phyloP scores from a whole-genome alignment of 345 rosid genomes.

The Citrus unshiu region DNA sequence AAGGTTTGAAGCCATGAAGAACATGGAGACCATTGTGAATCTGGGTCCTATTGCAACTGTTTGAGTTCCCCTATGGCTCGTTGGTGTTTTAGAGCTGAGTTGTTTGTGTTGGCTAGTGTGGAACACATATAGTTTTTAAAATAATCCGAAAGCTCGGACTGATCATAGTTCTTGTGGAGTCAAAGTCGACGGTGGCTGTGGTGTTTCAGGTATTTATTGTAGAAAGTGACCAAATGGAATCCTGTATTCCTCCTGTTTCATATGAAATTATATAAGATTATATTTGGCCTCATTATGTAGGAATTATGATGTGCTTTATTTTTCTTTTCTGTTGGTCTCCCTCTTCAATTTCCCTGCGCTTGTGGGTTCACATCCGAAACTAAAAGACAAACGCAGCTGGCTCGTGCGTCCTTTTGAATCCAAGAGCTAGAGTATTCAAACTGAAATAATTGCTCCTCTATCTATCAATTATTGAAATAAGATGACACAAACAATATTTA shows the following conservation, averaged over 20 bases:
- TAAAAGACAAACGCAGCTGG: neutral
- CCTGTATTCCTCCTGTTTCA: neutral
- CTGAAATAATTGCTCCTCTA: neutral
- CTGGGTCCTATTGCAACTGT: conserved; percentile 41
- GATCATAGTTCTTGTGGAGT: neutral
- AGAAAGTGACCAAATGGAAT: conserved; percentile 10
- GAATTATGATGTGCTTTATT: no score
- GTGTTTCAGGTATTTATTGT: neutral
- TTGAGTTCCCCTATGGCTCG: conserved; percentile 3
- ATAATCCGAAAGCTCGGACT: conserved; percentile 8
- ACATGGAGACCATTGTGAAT: conserved; percentile 22
- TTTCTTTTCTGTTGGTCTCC: neutral
- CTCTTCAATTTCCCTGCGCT: neutral
- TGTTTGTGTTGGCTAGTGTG: neutral
- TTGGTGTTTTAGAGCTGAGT: neutral
- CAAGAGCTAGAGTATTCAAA: neutral
- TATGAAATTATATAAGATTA: neutral
- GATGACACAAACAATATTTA: neutral
- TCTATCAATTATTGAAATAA: neutral
- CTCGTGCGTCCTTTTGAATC: neutral
- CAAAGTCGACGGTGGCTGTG: neutral
- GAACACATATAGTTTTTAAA: neutral
- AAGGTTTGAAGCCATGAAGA: conserved; percentile 77
- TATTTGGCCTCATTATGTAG: neutral
- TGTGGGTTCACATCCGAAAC: neutral